A percentile compares a stretch with the other conserved stretches of the same genome.
Evolutionary conservation across 2,329 filamentous ascomycete species (phyloP).

Genomic region (Exophiala xenobiotica): DNA sequence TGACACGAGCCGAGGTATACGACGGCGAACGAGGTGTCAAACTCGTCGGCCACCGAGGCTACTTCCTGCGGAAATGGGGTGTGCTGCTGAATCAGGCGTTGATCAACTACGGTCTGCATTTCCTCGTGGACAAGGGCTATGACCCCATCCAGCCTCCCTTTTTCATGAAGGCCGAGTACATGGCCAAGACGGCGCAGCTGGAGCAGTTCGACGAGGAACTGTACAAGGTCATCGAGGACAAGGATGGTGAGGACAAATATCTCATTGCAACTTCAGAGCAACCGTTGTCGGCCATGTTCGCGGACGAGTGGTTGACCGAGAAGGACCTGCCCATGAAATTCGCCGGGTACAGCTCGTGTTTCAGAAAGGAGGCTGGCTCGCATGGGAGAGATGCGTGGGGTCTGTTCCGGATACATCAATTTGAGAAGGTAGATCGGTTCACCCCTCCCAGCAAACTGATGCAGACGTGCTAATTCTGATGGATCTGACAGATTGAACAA

Average conservation of each 20-base stretch:
- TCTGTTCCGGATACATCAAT: slow-evolving; percentile 96
- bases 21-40: slow-evolving; percentile 92
- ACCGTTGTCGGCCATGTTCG: slow-evolving; percentile 87
- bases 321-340: slow-evolving; percentile 88
- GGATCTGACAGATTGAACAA: slow-evolving; percentile 64
- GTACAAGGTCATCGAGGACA: slow-evolving; percentile 87
- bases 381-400: slow-evolving; percentile 96
- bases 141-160: slow-evolving; percentile 82
- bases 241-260: slow-evolving; percentile 85
- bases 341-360: slow-evolving; percentile 91
- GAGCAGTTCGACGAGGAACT: slow-evolving; percentile 97
- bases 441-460: not conserved
- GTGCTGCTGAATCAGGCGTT: slow-evolving; percentile 90
- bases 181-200: slow-evolving; percentile 97
- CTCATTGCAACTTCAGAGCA: slow-evolving; percentile 86
- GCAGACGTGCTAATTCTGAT: slow-evolving; percentile 5
- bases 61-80: slow-evolving; percentile 87
- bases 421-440: slow-evolving; percentile 75
- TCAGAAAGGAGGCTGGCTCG: slow-evolving; percentile 89
- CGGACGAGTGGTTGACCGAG: slow-evolving; percentile 86
- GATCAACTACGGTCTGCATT: slow-evolving; percentile 92
- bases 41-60: slow-evolving; percentile 89
- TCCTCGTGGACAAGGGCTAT: slow-evolving; percentile 77
- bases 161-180: slow-evolving; percentile 92
- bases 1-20: slow-evolving; percentile 83